These are phyloP conservation scores for Diplodia corticola DNA, from an alignment of 2,329 filamentous ascomycete genomes.

Conservation along the genomic window DNA sequence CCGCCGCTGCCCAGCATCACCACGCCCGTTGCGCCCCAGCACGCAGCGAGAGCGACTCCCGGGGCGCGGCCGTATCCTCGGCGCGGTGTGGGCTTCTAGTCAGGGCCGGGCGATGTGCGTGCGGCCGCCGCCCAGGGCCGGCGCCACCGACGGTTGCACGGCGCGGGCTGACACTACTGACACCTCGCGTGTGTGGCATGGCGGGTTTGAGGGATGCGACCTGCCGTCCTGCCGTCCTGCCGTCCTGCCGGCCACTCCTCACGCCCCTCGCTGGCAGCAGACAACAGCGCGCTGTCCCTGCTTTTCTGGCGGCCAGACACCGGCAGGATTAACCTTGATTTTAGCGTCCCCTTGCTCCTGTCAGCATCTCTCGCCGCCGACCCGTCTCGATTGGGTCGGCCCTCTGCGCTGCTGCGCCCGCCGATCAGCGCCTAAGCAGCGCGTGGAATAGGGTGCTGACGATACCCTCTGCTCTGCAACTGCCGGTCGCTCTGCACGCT, in stretches of 20 bases:
- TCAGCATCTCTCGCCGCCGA: neutral
- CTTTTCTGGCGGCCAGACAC: neutral
- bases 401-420: neutral
- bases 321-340: constrained; percentile 14
- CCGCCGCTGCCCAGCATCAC: neutral
- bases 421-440: neutral
- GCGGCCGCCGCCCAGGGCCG: neutral
- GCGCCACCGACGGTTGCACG: constrained; percentile 2
- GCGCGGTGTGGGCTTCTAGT: neutral
- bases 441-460: constrained; percentile 7
- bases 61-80: neutral
- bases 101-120: neutral
- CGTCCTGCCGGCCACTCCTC: neutral
- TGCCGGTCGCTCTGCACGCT: neutral
- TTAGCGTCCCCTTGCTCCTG: constrained; percentile 18
- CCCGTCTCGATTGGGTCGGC: neutral
- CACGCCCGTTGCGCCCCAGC: neutral
- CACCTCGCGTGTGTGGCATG: constrained; percentile 14
- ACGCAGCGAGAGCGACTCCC: neutral
- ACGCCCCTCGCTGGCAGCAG: neutral
- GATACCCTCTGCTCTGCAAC: neutral
- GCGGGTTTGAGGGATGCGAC: neutral
- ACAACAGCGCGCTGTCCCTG: neutral
- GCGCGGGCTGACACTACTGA: constrained; percentile 17
- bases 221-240: constrained; percentile 13